Evolutionary conservation across 2,329 filamentous ascomycete genomes (phyloP), one percentile per base, ranked within the genome.

Genomic region (Blastomyces gilchristii): DNA sequence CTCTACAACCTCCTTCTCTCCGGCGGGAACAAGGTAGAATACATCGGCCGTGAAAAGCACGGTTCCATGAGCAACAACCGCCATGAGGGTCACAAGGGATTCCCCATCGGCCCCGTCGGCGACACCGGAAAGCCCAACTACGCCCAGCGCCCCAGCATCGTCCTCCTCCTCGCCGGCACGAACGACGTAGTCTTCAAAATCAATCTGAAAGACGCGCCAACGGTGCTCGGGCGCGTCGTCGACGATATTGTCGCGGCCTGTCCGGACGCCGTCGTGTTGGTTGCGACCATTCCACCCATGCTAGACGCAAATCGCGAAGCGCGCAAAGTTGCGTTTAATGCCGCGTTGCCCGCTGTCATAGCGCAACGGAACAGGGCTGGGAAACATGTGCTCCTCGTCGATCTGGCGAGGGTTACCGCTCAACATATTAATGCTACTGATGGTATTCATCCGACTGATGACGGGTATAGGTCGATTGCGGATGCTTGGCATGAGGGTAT

Each of bases 211-310:
- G 64, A 71, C 28, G 76, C 75, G 4, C 73, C 75, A 3, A 64
- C 68, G 18, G 69, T 73, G n/a, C 66, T 78, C 2, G 70, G 69
- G 3, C 61, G 31, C 3, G 62, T 77, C 25, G 67, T 77, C 14
- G 74, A 76, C 63, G 64, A 69, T 16, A 66, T 77, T 3, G 59
- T 73, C 9, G 58, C 63, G 4, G 61, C 58, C 11, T 71, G 69
- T 57, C 72, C 73, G 0, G 71, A 73, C 58, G 69, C 74, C 5
- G 71, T 70, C 6, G 65, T 78, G 2, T 63, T 78, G 9, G 74
- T 78, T 43, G 75, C 75, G 7, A 69, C 74, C 62, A 71, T 78
- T 18, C 73, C 75, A 53, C 64, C 67, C 5, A 7, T 63, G 57
- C 25, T 49, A 16, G 56, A 63, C 31, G 56, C 14, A 9, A 50